These are phyloP conservation scores for Poa pratensis DNA, from an alignment of 176 grass and related monocot species.

Conservation along the genomic window DNA sequence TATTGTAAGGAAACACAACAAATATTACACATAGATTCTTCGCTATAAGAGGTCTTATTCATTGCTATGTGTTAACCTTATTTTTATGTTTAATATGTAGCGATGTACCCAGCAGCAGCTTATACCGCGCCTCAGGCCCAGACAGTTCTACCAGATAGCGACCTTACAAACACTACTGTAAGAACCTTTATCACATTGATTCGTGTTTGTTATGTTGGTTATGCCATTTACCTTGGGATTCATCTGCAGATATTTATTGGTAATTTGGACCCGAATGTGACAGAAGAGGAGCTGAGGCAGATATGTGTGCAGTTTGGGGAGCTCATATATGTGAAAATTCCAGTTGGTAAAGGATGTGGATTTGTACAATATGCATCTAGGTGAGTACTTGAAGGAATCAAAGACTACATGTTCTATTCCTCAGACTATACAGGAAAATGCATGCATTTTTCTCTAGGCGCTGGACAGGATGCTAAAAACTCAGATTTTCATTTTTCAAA, in stretches of 20 bases:
- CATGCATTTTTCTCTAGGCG: conserved; percentile 11
- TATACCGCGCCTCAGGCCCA: conserved; percentile 66
- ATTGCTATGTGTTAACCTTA: conserved; percentile 11
- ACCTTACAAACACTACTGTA: conserved; percentile 79
- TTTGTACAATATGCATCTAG: conserved; percentile 86
- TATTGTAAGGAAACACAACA: conserved; percentile 28
- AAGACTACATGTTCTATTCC: background rate
- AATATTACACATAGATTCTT: conserved; percentile 19
- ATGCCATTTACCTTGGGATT: conserved; percentile 49
- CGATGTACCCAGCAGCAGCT: conserved; percentile 62
- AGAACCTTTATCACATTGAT: conserved; percentile 32
- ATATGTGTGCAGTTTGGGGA: conserved; percentile 86
- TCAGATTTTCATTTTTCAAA: background rate
- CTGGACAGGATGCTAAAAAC: background rate
- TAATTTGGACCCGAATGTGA: conserved; percentile 90
- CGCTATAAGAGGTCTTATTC: conserved; percentile 1
- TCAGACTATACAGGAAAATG: background rate
- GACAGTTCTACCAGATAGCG: conserved; percentile 66
- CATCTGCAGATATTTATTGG: conserved; percentile 93
- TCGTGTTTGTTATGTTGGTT: conserved; percentile 27
- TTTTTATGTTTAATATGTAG: conserved; percentile 46
- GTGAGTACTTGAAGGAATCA: conserved; percentile 38
- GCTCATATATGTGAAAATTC: conserved; percentile 92
- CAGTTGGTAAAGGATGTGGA: conserved; percentile 91
- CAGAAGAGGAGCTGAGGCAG: conserved; percentile 90